Evolutionary conservation across 1,284 basidiomycete genomes (phyloP), one percentile per base, ranked within the genome.

Genomic region (Rhodotorula sp.): DNA sequence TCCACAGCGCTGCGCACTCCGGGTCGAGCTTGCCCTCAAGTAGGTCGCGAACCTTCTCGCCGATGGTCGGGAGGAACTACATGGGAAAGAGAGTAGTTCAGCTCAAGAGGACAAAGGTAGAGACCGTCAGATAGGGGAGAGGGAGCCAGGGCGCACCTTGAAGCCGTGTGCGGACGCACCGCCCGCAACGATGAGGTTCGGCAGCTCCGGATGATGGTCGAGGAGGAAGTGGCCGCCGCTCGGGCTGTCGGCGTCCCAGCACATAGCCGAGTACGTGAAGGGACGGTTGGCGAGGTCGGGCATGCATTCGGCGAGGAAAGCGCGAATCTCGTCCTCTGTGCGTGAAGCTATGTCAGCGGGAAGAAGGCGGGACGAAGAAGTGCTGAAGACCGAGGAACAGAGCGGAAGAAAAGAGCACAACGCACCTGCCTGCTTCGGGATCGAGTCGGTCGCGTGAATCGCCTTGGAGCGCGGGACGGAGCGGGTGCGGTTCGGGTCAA

Each of bases 21-120:
- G 84, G 80, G 8, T 87, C 84, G 25, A 91, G 82, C 60, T 83
- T 88, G 3, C 86, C 86, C 80, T 92, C 86, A 39, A 95, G 84
- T 2, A 88, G 84, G 73, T 90, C 88, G 19, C 85, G 88, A 25
- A 94, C 88, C 37, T 94, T 83, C 17, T 86, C 82, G 21, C 94
- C 94, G 66, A 97, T 86, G 50, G 88, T 87, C 21, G 93, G 92
- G 15, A 94, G 84, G 83, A 95, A 95, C 89, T 91, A 64, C 7
- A 27, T 25, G n/a, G 6, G 46, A 61, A 29, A 4, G 34, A 48
- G 34, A 39, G 12, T 15, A 37, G 64, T 36, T 46, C 36, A 39
- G 25, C 19, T 8, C 56, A 29, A 17, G 41, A 29, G 25, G 41
- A 36, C 25, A 21, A 25, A n/a, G n/a, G n/a, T n/a, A n/a, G n/a